Percentiles rank a stretch among this genome's conserved stretches.
phyloP scores from a whole-genome alignment of 2,329 filamentous ascomycete species.

The Hansfordia pulvinata region DNA sequence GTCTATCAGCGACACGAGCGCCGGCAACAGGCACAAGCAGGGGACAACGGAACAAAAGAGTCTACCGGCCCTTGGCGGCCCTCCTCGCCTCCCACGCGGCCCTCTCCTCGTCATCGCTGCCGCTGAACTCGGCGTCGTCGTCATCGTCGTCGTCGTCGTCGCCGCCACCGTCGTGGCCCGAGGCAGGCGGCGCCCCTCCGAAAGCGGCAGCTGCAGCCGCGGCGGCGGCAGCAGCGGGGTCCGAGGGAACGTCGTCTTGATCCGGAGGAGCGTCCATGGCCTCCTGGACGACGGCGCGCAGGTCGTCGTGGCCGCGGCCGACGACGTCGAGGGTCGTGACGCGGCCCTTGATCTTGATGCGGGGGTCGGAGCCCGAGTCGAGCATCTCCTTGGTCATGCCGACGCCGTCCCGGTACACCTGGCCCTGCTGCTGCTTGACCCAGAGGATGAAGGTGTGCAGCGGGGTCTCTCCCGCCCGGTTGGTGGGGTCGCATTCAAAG shows the following conservation, averaged over 20 bases:
- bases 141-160: slow-evolving; percentile 26
- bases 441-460: slow-evolving; percentile 68
- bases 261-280: slow-evolving; percentile 51
- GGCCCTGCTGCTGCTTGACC: slow-evolving; percentile 53
- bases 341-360: slow-evolving; percentile 55
- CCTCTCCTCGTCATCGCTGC: slow-evolving; percentile 50
- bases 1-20: too few relatives aligned
- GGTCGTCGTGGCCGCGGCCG: slow-evolving; percentile 52
- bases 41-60: too few relatives aligned
- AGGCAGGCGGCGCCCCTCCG: slow-evolving; percentile 7
- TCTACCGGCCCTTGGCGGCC: slow-evolving; percentile 18
- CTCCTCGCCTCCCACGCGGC: slow-evolving; percentile 43
- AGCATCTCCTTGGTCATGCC: slow-evolving; percentile 67
- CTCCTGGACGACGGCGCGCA: slow-evolving; percentile 51
- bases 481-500: slow-evolving; percentile 72
- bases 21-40: too few relatives aligned
- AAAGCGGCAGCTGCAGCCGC: slow-evolving; percentile 8
- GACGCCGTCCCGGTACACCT: slow-evolving; percentile 50
- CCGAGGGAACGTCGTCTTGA: slow-evolving; percentile 15
- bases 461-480: slow-evolving; percentile 64
- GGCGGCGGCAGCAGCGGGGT: slow-evolving; percentile 7
- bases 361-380: slow-evolving; percentile 55
- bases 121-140: slow-evolving; percentile 47
- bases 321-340: slow-evolving; percentile 59
- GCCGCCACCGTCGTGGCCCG: slow-evolving; percentile 8